Base-by-base conservation (phyloP, 768 basidiomycete species). In the Cyclocybe aegerita region DNA sequence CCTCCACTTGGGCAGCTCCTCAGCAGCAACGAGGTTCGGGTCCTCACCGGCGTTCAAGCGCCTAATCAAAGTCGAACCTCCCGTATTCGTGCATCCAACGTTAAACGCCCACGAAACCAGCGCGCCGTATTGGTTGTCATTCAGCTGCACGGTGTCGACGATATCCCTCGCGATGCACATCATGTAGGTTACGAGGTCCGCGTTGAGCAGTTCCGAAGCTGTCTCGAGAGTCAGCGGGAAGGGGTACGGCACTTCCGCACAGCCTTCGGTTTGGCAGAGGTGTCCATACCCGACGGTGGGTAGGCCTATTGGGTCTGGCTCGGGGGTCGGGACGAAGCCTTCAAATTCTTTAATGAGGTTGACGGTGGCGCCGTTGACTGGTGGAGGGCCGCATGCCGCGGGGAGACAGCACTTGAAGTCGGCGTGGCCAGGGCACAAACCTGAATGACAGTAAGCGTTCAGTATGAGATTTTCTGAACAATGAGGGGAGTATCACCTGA, bases 211-310 rank as follows among this genome's bases (percentile, higher is more conserved):
- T 8, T 52, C 40, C 17, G 61, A 40, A 1, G 67, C 67, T 9
- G 49, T 50, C 32, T 61, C 51, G 42, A 56, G 53, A 17, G 63
- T 63, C 40, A 68, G 58, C 3, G 67, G 65, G 63, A 67, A 67
- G 31, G 53, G 16, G 45, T 60, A 65, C 7, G 65, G 62, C 8
- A 65, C 65, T 48, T 68, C 67, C 40, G 58, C 36, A 48, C 67
- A 68, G 14, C 56, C 53, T 4, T 43, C 54, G 17, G 43, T 54
- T 40, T 59, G 37, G 50, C 67, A 68, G 32, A 62, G 55, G 38
- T 68, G 67, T 9, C 65, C 65, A 49, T 60, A 68, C 9, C 67
- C 67, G 38, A 68, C 67, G n/a, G 65, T 68, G 10, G 64, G 64
- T 31, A 68, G 62, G n/a, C 63, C 65, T 12, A 67, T 60, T 32